Conservation (phyloP, 1,139 yeast species). For the Candida buenavistaensis region DNA sequence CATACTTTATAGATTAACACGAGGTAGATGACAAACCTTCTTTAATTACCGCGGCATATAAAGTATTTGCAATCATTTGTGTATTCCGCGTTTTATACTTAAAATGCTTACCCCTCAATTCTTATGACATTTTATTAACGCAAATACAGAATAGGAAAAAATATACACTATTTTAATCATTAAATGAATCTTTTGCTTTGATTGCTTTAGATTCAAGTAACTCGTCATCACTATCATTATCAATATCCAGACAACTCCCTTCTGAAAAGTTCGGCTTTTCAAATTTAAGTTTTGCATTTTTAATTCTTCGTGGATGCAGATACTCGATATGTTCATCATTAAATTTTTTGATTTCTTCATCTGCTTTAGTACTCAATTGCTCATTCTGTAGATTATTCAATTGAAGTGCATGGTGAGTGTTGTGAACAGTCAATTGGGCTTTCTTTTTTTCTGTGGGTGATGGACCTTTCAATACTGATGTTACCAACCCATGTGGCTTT, state of each 20-base stretch:
- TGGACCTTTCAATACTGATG: conserved; percentile 13
- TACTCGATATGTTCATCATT: conserved; percentile 11
- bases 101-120: no score
- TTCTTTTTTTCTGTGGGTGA: conserved; percentile 9
- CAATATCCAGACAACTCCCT: conserved; percentile 5
- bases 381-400: neutral
- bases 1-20: no score
- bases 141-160: no score
- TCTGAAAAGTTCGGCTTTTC: conserved; percentile 1
- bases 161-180: no score
- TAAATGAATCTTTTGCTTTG: conserved; percentile 5
- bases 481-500: conserved; percentile 11
- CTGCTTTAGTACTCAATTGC: conserved; percentile 2
- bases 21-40: no score
- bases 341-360: neutral
- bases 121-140: no score
- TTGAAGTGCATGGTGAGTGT: neutral
- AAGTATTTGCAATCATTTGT: no score
- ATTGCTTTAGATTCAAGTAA: neutral
- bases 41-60: no score
- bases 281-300: conserved; percentile 11
- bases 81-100: no score
- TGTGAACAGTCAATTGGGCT: conserved; percentile 4
- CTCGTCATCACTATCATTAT: conserved; percentile 5
- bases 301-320: conserved; percentile 13